A percentile compares a stretch with the other conserved stretches of the same genome.
These are phyloP conservation scores for Candida ovalis DNA, from an alignment of 805 yeast genomes.

Conservation along the genomic window DNA sequence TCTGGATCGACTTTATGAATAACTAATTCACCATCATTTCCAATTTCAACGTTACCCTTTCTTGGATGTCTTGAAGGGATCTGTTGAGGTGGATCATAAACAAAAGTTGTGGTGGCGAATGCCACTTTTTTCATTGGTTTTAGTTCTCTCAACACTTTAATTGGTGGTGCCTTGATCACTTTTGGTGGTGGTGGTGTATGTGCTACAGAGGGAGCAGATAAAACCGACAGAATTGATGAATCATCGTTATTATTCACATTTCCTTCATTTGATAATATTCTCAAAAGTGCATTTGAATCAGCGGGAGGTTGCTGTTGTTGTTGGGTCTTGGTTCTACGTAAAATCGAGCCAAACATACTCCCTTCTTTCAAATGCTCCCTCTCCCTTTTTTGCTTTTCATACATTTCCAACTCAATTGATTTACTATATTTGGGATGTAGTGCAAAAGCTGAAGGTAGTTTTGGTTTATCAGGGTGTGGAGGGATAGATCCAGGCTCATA, in stretches of 20 bases:
- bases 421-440: constrained; percentile 26
- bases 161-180: constrained; percentile 25
- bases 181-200: constrained; percentile 31
- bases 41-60: constrained; percentile 62
- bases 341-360: constrained; percentile 29
- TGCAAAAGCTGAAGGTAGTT: constrained; percentile 46
- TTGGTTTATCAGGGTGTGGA: constrained; percentile 44
- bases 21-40: constrained; percentile 31
- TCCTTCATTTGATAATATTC: constrained; percentile 16
- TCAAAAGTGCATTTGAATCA: constrained; percentile 10
- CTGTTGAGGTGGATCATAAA: constrained; percentile 88
- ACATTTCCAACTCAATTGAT: constrained; percentile 23
- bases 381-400: constrained; percentile 16
- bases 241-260: constrained; percentile 5
- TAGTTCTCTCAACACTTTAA: constrained; percentile 23
- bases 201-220: constrained; percentile 7
- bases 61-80: constrained; percentile 84
- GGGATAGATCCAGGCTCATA: constrained; percentile 45
- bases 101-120: constrained; percentile 72
- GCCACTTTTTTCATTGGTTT: constrained; percentile 58
- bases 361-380: constrained; percentile 13
- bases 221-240: constrained; percentile 3
- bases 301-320: constrained; percentile 5
- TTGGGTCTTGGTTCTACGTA: constrained; percentile 26
- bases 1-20: constrained; percentile 32